Conservation (phyloP, 164 flowering plant species). For the Protea cynaroides region DNA sequence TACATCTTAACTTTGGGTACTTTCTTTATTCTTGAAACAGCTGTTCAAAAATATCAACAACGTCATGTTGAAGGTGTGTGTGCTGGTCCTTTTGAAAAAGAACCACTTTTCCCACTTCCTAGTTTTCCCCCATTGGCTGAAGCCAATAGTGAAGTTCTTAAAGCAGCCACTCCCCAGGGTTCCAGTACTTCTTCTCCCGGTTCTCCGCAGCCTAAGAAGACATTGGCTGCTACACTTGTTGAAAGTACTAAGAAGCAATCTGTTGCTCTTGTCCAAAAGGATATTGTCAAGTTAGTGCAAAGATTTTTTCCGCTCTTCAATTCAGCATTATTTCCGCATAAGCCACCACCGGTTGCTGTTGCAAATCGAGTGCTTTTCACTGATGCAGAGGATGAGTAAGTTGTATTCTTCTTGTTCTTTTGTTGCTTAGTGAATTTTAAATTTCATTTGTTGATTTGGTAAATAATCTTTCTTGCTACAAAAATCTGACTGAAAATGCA, state of each 20-base stretch:
- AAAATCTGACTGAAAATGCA: neutral
- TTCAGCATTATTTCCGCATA: conserved; percentile 84
- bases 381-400: conserved; percentile 96
- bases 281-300: conserved; percentile 57
- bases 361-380: conserved; percentile 89
- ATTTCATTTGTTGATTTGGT: conserved; percentile 1
- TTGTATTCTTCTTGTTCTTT: conserved; percentile 12
- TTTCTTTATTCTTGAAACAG: conserved; percentile 31
- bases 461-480: neutral
- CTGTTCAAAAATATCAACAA: conserved; percentile 39
- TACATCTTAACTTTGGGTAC: conserved; percentile 5
- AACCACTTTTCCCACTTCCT: conserved; percentile 70
- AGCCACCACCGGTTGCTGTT: conserved; percentile 73
- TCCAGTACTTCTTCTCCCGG: conserved; percentile 19
- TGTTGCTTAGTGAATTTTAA: neutral
- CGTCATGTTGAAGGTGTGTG: conserved; percentile 32
- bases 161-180: conserved; percentile 14
- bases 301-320: conserved; percentile 74
- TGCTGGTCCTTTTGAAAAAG: conserved; percentile 35
- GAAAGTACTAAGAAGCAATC: conserved; percentile 81
- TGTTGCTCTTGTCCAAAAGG: conserved; percentile 74
- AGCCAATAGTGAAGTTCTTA: conserved; percentile 20
- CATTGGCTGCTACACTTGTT: conserved; percentile 79
- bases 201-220: conserved; percentile 51
- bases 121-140: conserved; percentile 20